Conservation (phyloP, 2,329 filamentous ascomycete species). For the Acarospora socialis region DNA sequence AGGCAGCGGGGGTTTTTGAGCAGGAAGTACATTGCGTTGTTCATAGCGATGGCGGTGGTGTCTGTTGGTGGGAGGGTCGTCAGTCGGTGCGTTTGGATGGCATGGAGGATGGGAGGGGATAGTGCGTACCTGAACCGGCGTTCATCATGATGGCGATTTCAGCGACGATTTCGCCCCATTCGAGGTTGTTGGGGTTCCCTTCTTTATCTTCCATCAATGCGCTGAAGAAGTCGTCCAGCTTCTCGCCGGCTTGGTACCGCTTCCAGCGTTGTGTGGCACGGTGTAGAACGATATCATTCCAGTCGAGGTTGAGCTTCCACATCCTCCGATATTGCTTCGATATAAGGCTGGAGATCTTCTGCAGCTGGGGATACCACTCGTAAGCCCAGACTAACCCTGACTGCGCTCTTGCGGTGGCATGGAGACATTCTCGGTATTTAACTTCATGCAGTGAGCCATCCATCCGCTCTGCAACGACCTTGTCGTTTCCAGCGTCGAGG, state of each 20-base stretch:
- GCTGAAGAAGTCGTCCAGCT: constrained; percentile 45
- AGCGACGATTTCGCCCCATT: constrained; percentile 44
- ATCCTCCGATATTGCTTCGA: constrained; percentile 21
- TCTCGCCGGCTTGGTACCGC: constrained; percentile 34
- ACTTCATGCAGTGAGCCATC: constrained; percentile 34
- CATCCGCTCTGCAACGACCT: constrained; percentile 21
- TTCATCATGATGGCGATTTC: constrained; percentile 30
- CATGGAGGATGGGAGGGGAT: too few relatives aligned
- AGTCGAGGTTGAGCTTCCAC: constrained; percentile 14
- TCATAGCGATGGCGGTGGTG: constrained; percentile 11
- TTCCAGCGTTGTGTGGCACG: constrained; percentile 16
- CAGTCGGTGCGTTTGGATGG: background rate
- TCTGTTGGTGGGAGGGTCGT: constrained; percentile 7
- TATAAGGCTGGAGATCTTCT: constrained; percentile 34
- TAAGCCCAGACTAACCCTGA: constrained; percentile 38
- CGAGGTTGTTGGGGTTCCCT: constrained; percentile 31
- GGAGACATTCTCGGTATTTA: constrained; percentile 37
- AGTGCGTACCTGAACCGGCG: too few relatives aligned
- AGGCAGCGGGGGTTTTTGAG: constrained; percentile 8
- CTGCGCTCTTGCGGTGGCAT: constrained; percentile 37
- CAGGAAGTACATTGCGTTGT: constrained; percentile 7
- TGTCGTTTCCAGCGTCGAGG: background rate
- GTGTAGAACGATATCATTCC: constrained; percentile 18
- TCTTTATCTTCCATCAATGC: constrained; percentile 39
- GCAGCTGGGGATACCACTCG: constrained; percentile 35